A percentile compares a stretch with the other conserved stretches of the same genome.
These are phyloP conservation scores for Trametes gibbosa DNA, from an alignment of 768 basidiomycete species.

Conservation along the genomic window DNA sequence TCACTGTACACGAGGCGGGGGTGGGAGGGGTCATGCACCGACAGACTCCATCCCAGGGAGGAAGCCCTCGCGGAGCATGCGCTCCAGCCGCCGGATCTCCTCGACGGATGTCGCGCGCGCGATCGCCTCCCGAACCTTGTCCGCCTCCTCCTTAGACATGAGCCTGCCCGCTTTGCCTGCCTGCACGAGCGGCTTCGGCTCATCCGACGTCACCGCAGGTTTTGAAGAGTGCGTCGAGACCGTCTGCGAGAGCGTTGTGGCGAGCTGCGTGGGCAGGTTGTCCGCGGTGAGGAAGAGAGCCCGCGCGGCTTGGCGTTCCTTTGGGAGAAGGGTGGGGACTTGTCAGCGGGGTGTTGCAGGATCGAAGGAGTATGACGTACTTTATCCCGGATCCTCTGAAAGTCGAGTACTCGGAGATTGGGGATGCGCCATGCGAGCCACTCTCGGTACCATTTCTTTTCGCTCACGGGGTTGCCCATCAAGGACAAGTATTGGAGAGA, in stretches of 20 bases:
- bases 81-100: slow-evolving; percentile 80
- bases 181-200: slow-evolving; percentile 60
- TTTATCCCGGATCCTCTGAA: slow-evolving; percentile 92
- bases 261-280: slow-evolving; percentile 73
- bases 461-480: slow-evolving; percentile 79
- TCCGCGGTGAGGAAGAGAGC: slow-evolving; percentile 80
- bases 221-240: slow-evolving; percentile 69
- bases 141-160: slow-evolving; percentile 90
- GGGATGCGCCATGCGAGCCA: slow-evolving; percentile 91
- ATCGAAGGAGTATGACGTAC: slow-evolving; percentile 45
- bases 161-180: slow-evolving; percentile 76
- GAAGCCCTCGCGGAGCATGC: slow-evolving; percentile 81
- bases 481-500: slow-evolving; percentile 74
- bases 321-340: not conserved
- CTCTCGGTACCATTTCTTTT: slow-evolving; percentile 96
- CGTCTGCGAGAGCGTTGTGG: slow-evolving; percentile 72
- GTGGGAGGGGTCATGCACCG: slow-evolving; percentile 52
- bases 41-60: slow-evolving; percentile 75
- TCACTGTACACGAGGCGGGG: slow-evolving; percentile 5
- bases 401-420: slow-evolving; percentile 88
- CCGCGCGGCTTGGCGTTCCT: slow-evolving; percentile 80
- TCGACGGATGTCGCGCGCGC: slow-evolving; percentile 89
- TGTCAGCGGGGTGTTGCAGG: not conserved
- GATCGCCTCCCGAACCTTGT: slow-evolving; percentile 83
- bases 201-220: slow-evolving; percentile 63